Percentiles rank a stretch among this genome's conserved stretches.
Evolutionary conservation across 805 yeast genomes (phyloP).

Genomic region (Pichia californica): DNA sequence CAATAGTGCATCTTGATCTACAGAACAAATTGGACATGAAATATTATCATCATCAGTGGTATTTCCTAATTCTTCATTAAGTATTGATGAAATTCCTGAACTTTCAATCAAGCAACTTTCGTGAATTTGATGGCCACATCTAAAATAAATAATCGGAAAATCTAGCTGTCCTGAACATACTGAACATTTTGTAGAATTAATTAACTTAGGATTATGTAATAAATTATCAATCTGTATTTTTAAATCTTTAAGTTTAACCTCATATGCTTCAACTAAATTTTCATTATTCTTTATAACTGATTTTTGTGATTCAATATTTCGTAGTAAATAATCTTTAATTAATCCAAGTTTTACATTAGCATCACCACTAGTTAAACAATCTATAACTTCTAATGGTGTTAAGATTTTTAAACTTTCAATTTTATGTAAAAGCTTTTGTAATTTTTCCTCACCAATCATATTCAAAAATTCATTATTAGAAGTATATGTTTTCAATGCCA

Average conservation of each 20-base stretch:
- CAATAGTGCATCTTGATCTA: conserved; percentile 61
- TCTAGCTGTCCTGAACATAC: conserved; percentile 62
- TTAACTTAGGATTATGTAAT: conserved; percentile 38
- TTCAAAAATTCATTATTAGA: conserved; percentile 47
- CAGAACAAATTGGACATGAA: conserved; percentile 72
- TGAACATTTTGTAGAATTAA: conserved; percentile 50
- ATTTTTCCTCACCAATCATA: conserved; percentile 45
- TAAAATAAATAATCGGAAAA: conserved; percentile 75
- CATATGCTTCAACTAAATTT: conserved; percentile 61
- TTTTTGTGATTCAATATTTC: conserved; percentile 51
- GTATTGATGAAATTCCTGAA: conserved; percentile 14
- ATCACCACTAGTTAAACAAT: conserved; percentile 43
- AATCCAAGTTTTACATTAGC: conserved; percentile 45
- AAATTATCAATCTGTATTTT: conserved; percentile 47
- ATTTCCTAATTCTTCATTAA: neutral
- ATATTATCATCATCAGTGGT: conserved; percentile 11
- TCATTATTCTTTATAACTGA: conserved; percentile 64
- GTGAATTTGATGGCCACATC: conserved; percentile 83
- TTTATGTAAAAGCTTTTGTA: conserved; percentile 43
- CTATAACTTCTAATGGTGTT: conserved; percentile 61
- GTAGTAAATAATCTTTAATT: conserved; percentile 60
- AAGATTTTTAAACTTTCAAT: conserved; percentile 48
- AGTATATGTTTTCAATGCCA: conserved; percentile 58
- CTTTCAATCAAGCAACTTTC: conserved; percentile 48
- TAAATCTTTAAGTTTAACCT: conserved; percentile 54